A percentile compares a stretch with the other conserved stretches of the same genome.
phyloP scores from a whole-genome alignment of 148 eudicot genomes.

The Rheum nobile region DNA sequence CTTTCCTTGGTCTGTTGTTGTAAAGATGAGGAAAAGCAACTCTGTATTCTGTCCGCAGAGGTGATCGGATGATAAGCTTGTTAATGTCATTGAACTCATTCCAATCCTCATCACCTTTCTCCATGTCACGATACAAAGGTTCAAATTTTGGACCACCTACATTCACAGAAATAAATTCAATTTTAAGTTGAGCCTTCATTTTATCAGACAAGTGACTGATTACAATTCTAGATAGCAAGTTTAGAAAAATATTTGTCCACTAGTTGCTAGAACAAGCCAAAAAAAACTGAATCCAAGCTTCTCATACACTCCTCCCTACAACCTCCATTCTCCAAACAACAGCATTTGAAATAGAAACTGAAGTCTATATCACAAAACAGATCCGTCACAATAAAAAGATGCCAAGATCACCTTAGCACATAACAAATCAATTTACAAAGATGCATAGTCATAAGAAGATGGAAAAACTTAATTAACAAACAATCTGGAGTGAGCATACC shows the following conservation, averaged over 20 bases:
- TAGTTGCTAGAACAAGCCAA: background rate
- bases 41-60: slow-evolving; percentile 91
- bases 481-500: slow-evolving; percentile 32
- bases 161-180: slow-evolving; percentile 6
- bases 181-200: background rate
- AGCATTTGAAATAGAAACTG: background rate
- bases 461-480: background rate
- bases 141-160: slow-evolving; percentile 98
- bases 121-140: slow-evolving; percentile 99
- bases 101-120: slow-evolving; percentile 99
- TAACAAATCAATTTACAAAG: background rate
- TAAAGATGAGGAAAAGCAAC: slow-evolving; percentile 97
- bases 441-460: background rate
- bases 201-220: background rate
- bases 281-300: too few species aligned
- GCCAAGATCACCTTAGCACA: background rate
- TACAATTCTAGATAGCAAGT: background rate
- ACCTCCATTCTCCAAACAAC: background rate
- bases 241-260: background rate
- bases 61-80: slow-evolving; percentile 93
- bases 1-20: slow-evolving; percentile 96
- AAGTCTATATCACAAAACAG: background rate
- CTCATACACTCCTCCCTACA: background rate
- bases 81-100: slow-evolving; percentile 97
- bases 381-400: background rate